phyloP scores from a whole-genome alignment of 179 eudicot species.

The Patellifolia procumbens region DNA sequence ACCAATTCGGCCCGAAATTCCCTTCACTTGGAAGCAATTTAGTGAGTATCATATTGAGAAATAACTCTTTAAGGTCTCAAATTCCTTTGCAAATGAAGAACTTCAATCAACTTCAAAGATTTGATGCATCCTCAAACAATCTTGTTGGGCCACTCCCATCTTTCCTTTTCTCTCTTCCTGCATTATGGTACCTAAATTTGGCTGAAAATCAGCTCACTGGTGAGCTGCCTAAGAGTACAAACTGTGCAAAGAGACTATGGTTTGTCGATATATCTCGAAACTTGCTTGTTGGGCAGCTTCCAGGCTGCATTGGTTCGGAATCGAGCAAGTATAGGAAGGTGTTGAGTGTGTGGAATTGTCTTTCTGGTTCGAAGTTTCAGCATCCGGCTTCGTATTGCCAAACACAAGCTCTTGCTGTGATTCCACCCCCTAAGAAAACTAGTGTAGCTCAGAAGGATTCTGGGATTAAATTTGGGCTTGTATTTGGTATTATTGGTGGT shows the following conservation, averaged over 20 bases:
- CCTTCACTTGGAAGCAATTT: conserved; percentile 61
- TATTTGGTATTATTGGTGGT: conserved; percentile 65
- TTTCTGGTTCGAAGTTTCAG: conserved; percentile 54
- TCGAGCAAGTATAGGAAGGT: conserved; percentile 48
- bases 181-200: conserved; percentile 57
- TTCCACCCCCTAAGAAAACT: conserved; percentile 41
- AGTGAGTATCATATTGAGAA: conserved; percentile 46
- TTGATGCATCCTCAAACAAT: conserved; percentile 68
- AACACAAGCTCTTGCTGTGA: conserved; percentile 67
- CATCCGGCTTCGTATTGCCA: conserved; percentile 52
- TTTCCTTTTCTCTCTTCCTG: conserved; percentile 50
- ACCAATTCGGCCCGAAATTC: conserved; percentile 65
- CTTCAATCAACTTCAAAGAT: conserved; percentile 42
- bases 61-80: conserved; percentile 61
- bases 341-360: conserved; percentile 62
- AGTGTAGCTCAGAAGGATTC: conserved; percentile 21
- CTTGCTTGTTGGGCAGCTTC: conserved; percentile 63
- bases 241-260: conserved; percentile 54
- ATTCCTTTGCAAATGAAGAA: conserved; percentile 47
- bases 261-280: conserved; percentile 75
- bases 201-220: conserved; percentile 78
- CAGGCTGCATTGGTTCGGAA: conserved; percentile 56
- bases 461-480: conserved; percentile 52
- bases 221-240: conserved; percentile 42
- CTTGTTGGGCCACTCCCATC: conserved; percentile 71